Conservation (phyloP, 2,329 filamentous ascomycete genomes). For the Fusarium buharicum region DNA sequence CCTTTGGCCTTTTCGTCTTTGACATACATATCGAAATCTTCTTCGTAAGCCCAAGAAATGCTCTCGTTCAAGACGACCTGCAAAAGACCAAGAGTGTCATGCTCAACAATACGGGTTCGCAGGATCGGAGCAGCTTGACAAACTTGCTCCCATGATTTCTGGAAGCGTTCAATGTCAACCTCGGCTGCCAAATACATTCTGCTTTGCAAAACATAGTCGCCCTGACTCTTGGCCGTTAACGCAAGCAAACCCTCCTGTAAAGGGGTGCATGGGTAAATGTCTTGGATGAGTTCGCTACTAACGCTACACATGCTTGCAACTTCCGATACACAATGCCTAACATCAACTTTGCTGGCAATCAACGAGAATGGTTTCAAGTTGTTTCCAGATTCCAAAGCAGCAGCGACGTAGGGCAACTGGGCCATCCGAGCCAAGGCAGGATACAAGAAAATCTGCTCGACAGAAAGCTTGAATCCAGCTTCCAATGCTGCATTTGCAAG, state of each 20-base stretch:
- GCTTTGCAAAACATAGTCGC: not conserved
- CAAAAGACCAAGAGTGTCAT: not conserved
- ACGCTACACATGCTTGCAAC: conserved; percentile 5
- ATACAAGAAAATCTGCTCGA: conserved; percentile 14
- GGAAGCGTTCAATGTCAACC: not conserved
- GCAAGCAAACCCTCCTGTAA: not conserved
- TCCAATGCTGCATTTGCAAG: conserved; percentile 8
- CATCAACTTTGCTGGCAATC: conserved; percentile 1
- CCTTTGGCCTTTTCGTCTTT: not conserved
- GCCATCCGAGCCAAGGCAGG: conserved; percentile 11
- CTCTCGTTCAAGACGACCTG: not conserved
- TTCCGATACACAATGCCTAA: conserved; percentile 4
- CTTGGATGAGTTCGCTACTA: not conserved
- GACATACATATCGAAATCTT: not conserved
- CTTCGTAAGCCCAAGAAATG: not conserved
- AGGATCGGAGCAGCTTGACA: not conserved
- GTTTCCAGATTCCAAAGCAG: not conserved
- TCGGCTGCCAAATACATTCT: not conserved
- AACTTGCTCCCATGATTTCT: not conserved
- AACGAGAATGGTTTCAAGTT: conserved; percentile 6
- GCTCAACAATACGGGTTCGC: not conserved
- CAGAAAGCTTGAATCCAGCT: conserved; percentile 3
- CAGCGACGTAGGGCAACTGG: conserved; percentile 5
- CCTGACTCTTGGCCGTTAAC: not conserved
- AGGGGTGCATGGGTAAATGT: not conserved